A percentile compares a stretch with the other conserved stretches of the same genome.
phyloP scores from a whole-genome alignment of 2,329 filamentous ascomycete species.

The Cordyceps cateniannulata region DNA sequence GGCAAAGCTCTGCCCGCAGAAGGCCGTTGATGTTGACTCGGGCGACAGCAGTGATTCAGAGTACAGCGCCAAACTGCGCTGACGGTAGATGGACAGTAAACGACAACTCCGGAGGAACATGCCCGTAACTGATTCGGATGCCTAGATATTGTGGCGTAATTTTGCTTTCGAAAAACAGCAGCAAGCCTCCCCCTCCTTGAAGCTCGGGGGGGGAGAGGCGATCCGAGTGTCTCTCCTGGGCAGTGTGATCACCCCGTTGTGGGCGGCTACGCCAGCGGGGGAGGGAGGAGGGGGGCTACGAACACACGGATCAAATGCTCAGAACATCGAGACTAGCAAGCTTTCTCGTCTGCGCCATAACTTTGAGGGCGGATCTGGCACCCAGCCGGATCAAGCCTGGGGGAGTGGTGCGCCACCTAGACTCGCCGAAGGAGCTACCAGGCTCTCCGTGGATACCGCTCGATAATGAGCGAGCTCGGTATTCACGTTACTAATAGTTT shows the following conservation, averaged over 20 bases:
- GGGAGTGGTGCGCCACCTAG: not conserved
- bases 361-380: conserved; percentile 1
- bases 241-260: not conserved
- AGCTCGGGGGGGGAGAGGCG: not conserved
- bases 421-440: not conserved
- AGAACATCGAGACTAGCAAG: not conserved
- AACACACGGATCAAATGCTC: not conserved
- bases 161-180: not conserved
- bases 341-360: not conserved
- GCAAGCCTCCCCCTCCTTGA: too few species aligned
- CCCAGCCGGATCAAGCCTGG: not conserved
- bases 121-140: not conserved
- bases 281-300: not conserved
- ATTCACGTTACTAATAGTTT: not conserved
- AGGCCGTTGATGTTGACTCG: not conserved
- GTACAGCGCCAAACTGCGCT: not conserved
- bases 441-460: not conserved
- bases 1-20: too few species aligned
- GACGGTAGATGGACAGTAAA: not conserved
- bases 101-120: not conserved
- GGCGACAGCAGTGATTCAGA: not conserved
- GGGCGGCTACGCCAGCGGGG: not conserved
- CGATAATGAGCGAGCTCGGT: not conserved
- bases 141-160: not conserved
- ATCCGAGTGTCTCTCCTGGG: not conserved